Evolutionary conservation across 495 filamentous ascomycete species (phyloP), one percentile per base, ranked within the genome.

Genomic region (Aspergillus sclerotiicarbonarius): DNA sequence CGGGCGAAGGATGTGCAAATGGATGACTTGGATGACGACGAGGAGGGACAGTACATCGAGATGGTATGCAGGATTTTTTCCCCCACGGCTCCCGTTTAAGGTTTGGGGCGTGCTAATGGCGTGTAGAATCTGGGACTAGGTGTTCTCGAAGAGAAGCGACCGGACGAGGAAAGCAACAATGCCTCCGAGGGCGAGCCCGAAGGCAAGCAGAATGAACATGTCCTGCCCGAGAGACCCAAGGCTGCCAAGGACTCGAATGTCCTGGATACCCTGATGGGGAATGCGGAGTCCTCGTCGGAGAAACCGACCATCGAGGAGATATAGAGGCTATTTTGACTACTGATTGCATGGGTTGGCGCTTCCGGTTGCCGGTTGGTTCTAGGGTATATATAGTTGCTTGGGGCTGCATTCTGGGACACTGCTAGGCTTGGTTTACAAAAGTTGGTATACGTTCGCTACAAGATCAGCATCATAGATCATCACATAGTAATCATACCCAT

Each of bases 91-190:
- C 9, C n/a, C 13, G 18, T 10, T 6, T 7, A 29, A 41, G 20
- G 7, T 33, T 13, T 49, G 20, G 21, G 21, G 25, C 32, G 49
- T 48, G 60, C 48, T 49, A 31, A 29, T 25, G 8, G 7, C 51
- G 15, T 51, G 71, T 53, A 79, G 76, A 77, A 83, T 56, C 67
- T 83, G 19, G 80, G 80, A 0, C 61, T 83, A 9, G 80, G 80
- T 3, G 80, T 83, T 6, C 60, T 83, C 19, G 76, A 82, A 63
- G 75, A 82, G 57, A 77, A 75, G 49, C 68, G 61, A 21, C 62
- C 60, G 12, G 64, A 55, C 19, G 67, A 63, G 41, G 58, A 67
- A 29, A 61, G 41, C 30, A 44, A 46, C 4, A 55, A 64, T 29
- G 51, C 59, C 6, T 59, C 62, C 20, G 53, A 66, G 32, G 63